Base-by-base conservation (phyloP, 208 protist species). In the Porcisia hertigi region DNA sequence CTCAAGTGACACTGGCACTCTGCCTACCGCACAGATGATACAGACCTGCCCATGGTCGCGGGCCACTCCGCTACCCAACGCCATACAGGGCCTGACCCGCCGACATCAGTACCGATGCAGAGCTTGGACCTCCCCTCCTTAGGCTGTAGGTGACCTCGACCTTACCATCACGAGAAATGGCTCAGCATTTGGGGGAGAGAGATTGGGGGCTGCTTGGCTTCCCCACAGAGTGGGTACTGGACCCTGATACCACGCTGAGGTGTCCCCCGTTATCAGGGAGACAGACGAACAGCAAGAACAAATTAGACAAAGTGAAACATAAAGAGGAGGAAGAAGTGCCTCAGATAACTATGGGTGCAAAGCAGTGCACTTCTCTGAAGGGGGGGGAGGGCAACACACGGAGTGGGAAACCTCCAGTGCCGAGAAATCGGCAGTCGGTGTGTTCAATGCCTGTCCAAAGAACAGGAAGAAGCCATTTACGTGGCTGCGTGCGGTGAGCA, bases 201-300 rank as follows among this genome's bases (percentile, higher is more conserved):
- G 47, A 5, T 52, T 66, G 43, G 62, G 39, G 62, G 62, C 62
- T 66, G 62, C 62, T 49, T 49, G 62, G 20, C 62, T 49, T 66
- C 62, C 62, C 62, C 39, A 30, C 62, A 16, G 62, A 66, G 34
- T 30, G 39, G 62, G 39, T 25, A 30, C 39, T n/a, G 39, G 62
- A 30, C 20, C 39, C 62, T 66, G 62, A 66, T 66, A 47, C 62
- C 62, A 66, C 39, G 62, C 20, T 66, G 39, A 49, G 62, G 39
- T 65, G 59, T 65, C 59, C 34, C 62, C 62, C 39, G 39, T 66
- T 18, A 47, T 66, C 62, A 66, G 62, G 39, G 62, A 45, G 62
- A 66, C 62, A 49, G 59, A 65, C 39, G 6, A 43, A 34, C 41
- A 65, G 39, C 62, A 16, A 49, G 45, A 6, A 9, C 39, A 66